A percentile compares a stretch with the other conserved stretches of the same genome.
Conservation (phyloP, 225 moss, liverwort and hornwort genomes). For the Thuidium tamariscinum region DNA sequence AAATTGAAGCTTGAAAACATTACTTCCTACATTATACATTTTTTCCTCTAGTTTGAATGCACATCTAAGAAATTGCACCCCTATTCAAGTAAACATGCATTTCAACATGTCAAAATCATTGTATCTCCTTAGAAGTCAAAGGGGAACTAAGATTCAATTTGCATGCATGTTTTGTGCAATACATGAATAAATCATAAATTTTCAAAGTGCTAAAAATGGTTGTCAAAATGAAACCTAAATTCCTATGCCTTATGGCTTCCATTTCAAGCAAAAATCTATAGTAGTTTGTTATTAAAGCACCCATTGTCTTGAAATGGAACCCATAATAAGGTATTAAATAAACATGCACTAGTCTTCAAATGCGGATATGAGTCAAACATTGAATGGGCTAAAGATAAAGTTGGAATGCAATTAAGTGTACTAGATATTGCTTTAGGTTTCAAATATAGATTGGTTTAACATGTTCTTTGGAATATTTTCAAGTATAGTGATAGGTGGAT, state of each 20-base stretch:
- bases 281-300: too few relatives aligned
- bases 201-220: not conserved
- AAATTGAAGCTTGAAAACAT: not conserved
- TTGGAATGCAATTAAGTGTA: too few relatives aligned
- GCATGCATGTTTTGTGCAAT: accelerated
- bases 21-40: not conserved
- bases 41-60: accelerated
- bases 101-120: not conserved
- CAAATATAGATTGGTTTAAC: too few relatives aligned
- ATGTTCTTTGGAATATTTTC: too few relatives aligned
- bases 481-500: too few relatives aligned
- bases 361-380: too few relatives aligned
- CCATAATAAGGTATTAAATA: too few relatives aligned
- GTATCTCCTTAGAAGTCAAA: not conserved
- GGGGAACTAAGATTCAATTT: accelerated
- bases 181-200: not conserved
- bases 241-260: accelerated
- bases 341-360: too few relatives aligned
- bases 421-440: too few relatives aligned
- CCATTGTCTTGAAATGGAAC: too few relatives aligned
- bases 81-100: accelerated
- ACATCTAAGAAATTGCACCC: accelerated
- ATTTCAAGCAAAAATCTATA: too few relatives aligned
- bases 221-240: accelerated
- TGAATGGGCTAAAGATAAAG: too few relatives aligned